Evolutionary conservation across 805 yeast genomes (phyloP).

Genomic region (Kazachstania psychrophila): DNA sequence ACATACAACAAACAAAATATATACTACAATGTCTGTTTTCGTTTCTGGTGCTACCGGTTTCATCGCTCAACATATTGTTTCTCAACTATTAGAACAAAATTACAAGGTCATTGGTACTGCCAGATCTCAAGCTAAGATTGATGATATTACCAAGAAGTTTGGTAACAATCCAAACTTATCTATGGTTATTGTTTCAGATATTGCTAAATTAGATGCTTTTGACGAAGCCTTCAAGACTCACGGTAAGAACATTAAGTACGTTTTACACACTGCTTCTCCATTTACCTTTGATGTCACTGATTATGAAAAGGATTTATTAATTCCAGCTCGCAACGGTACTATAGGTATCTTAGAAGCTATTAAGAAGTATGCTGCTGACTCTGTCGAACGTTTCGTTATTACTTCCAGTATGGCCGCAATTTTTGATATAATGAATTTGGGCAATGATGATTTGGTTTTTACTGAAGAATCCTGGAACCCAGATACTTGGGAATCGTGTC

Average conservation of each 20-base stretch:
- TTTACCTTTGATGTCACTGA: slow-evolving; percentile 38
- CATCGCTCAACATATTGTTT: slow-evolving; percentile 43
- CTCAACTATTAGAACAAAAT: slow-evolving; percentile 29
- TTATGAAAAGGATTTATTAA: slow-evolving; percentile 40
- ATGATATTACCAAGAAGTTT: slow-evolving; percentile 28
- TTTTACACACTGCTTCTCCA: slow-evolving; percentile 57
- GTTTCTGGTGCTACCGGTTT: slow-evolving; percentile 49
- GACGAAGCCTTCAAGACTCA: slow-evolving; percentile 34
- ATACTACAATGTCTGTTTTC: slow-evolving; percentile 28
- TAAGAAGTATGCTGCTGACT: slow-evolving; percentile 31
- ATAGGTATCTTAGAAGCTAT: slow-evolving; percentile 43
- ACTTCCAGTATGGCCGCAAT: slow-evolving; percentile 48
- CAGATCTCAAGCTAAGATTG: slow-evolving; percentile 38
- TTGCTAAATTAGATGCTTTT: slow-evolving; percentile 35
- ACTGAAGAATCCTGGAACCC: slow-evolving; percentile 47
- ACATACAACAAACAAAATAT: too few relatives aligned
- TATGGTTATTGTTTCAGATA: slow-evolving; percentile 32
- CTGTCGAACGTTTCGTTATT: slow-evolving; percentile 40
- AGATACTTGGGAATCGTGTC: slow-evolving; percentile 40
- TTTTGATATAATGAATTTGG: slow-evolving; percentile 29
- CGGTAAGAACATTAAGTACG: slow-evolving; percentile 43
- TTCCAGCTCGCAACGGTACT: slow-evolving; percentile 51
- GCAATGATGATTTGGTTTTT: slow-evolving; percentile 30
- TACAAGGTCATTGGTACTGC: slow-evolving; percentile 46
- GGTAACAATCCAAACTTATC: slow-evolving; percentile 19